Percentiles rank a stretch among this genome's conserved stretches.
phyloP scores from a whole-genome alignment of 2,329 filamentous ascomycete genomes.

The Fusarium sp. region DNA sequence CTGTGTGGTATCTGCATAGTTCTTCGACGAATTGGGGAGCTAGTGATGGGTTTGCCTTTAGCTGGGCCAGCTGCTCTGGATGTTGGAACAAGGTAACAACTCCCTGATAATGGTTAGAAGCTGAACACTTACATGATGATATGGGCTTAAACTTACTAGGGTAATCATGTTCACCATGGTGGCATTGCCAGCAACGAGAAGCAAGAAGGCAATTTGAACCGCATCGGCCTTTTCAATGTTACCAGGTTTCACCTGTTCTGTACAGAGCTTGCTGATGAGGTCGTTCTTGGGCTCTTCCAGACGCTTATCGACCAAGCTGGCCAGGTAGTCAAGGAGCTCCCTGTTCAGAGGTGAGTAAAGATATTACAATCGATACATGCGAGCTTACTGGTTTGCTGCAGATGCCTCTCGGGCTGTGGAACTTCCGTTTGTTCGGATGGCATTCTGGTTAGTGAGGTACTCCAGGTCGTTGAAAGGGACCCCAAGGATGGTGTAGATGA shows the following conservation, averaged over 20 bases:
- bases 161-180: constrained; percentile 62
- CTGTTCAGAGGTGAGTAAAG: constrained; percentile 30
- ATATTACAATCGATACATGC: not conserved
- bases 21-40: constrained; percentile 55
- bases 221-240: constrained; percentile 52
- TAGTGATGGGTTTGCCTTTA: constrained; percentile 52
- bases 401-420: constrained; percentile 56
- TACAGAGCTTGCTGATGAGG: constrained; percentile 55
- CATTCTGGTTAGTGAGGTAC: constrained; percentile 56
- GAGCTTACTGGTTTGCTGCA: constrained; percentile 51
- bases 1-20: constrained; percentile 58
- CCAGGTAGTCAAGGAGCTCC: constrained; percentile 56
- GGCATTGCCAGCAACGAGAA: constrained; percentile 60
- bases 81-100: constrained; percentile 55
- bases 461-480: constrained; percentile 57
- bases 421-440: constrained; percentile 57
- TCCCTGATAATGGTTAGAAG: constrained; percentile 43
- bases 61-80: constrained; percentile 52
- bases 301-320: constrained; percentile 52
- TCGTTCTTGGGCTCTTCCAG: constrained; percentile 53
- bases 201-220: constrained; percentile 58
- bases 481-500: constrained; percentile 60
- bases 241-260: constrained; percentile 52
- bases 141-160: constrained; percentile 43
- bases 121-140: rapidly evolving